Conservation (phyloP, 2,329 filamentous ascomycete genomes). For the Ophiostoma pallidulum region DNA sequence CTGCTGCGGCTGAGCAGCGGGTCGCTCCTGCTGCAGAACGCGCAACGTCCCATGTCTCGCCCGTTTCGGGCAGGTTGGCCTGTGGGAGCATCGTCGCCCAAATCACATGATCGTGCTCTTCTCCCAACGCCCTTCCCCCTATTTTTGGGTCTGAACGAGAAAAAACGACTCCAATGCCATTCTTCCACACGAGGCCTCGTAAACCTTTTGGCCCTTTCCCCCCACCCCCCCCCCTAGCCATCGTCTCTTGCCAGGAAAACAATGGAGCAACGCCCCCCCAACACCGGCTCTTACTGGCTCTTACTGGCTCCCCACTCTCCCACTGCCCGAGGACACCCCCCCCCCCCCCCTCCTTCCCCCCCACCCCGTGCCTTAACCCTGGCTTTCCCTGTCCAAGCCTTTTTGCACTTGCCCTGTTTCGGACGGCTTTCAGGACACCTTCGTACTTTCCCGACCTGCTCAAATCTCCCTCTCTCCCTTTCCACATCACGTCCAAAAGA, state of each 20-base stretch:
- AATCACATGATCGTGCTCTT: no score
- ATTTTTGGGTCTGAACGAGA: no score
- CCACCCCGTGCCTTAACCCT: not conserved
- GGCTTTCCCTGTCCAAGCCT: not conserved
- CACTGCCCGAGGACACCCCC: not conserved
- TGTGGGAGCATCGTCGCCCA: no score
- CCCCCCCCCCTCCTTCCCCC: not conserved
- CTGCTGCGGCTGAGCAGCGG: no score
- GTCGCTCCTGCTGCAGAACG: no score
- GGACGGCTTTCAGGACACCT: constrained; percentile 14
- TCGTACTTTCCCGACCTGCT: constrained; percentile 3
- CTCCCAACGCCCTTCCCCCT: no score
- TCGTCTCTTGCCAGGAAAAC: not conserved
- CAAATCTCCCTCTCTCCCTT: not conserved
- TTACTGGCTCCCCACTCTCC: constrained; percentile 6
- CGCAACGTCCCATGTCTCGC: no score
- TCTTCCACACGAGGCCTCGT: no score
- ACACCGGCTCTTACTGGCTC: not conserved
- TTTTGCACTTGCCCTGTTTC: constrained; percentile 8
- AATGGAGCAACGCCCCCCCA: not conserved
- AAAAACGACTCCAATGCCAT: no score
- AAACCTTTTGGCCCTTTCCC: not conserved
- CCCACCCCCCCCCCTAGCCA: not conserved
- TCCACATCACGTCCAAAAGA: not conserved
- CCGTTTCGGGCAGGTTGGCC: no score